Conservation (phyloP, 768 basidiomycete species). For the Coprinopsis cinerea region DNA sequence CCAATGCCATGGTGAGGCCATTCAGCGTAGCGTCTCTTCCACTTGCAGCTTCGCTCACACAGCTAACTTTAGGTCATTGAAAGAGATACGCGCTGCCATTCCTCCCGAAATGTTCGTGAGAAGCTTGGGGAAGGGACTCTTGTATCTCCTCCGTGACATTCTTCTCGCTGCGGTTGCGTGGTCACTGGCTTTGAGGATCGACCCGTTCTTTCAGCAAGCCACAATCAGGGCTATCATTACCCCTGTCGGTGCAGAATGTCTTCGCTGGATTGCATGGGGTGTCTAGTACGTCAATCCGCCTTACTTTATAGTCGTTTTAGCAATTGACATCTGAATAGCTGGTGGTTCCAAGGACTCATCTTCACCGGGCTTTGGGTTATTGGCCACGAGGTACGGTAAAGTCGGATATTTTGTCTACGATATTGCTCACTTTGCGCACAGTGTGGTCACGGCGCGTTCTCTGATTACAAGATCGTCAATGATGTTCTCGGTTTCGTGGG, state of each 20-base stretch:
- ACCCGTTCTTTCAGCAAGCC: slow-evolving; percentile 32
- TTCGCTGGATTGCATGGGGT: slow-evolving; percentile 39
- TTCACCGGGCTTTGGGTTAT: slow-evolving; percentile 57
- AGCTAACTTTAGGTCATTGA: slow-evolving; percentile 32
- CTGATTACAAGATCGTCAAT: slow-evolving; percentile 40
- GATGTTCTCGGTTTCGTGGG: slow-evolving; percentile 47
- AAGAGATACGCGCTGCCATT: slow-evolving; percentile 45
- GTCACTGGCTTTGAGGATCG: slow-evolving; percentile 37
- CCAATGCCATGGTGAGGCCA: slow-evolving; percentile 41
- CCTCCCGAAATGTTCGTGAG: slow-evolving; percentile 40
- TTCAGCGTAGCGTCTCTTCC: not conserved
- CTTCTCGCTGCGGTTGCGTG: slow-evolving; percentile 36
- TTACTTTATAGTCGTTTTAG: not conserved
- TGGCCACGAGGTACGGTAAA: slow-evolving; percentile 42
- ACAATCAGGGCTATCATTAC: slow-evolving; percentile 21
- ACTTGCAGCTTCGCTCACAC: not conserved
- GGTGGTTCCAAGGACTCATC: slow-evolving; percentile 60
- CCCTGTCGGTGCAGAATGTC: slow-evolving; percentile 29
- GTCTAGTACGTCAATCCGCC: slow-evolving; percentile 33
- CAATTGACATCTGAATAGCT: slow-evolving; percentile 24
- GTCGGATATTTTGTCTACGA: not conserved
- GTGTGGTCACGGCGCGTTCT: slow-evolving; percentile 57
- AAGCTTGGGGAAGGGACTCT: slow-evolving; percentile 33
- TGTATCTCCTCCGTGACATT: slow-evolving; percentile 41
- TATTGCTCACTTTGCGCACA: slow-evolving; percentile 16